Base-by-base conservation (phyloP, 192 early-diverging fungal species). In the Coemansia brasiliensis region DNA sequence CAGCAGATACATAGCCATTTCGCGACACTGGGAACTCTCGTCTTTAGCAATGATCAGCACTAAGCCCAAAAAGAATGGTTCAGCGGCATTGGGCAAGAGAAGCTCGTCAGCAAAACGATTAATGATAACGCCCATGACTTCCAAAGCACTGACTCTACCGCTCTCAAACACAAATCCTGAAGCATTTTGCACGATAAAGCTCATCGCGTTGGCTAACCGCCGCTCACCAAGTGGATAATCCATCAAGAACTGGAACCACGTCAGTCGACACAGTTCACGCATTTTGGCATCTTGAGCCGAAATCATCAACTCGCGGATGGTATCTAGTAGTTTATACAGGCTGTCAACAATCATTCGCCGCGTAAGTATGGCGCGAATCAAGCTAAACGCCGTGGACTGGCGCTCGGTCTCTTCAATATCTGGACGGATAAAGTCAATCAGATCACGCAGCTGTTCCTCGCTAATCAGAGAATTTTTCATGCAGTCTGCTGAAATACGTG, bases 241-340 rank as follows among this genome's bases (percentile, higher is more conserved):
- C 66, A 98, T 80, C 55, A 99, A 75, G 81, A 98, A 99, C 55
- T 91, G 89, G 57, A 95, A 85, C 63, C 87, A 87, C 4, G 87
- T 84, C 32, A 85, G 77, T 7, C 95, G 89, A 48, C 92, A 95
- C 39, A 90, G 77, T 56, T 96, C 91, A 32, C 94, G 87, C 21
- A 90, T 83, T 45, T 90, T 83, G 3, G 61, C 70, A 11, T 81
- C 78, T 74, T 96, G 94, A 44, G 86, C 89, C 0, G 94, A 93
- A 32, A 99, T 84, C 87, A 98, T 90, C 57, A 94, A 83, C 57
- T 84, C 67, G 18, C 85, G 69, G 26, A 98, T 79, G n/a, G 69
- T 74, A 52, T 88, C 87, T 87, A 98, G 89, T n/a, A 97, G 67
- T 55, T 95, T 92, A 67, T 98, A 99, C 52, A 99, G 82, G 61